Percentiles rank a stretch among this genome's conserved stretches.
These are phyloP conservation scores for Amauroascus niger DNA, from an alignment of 2,329 filamentous ascomycete species.

Conservation along the genomic window DNA sequence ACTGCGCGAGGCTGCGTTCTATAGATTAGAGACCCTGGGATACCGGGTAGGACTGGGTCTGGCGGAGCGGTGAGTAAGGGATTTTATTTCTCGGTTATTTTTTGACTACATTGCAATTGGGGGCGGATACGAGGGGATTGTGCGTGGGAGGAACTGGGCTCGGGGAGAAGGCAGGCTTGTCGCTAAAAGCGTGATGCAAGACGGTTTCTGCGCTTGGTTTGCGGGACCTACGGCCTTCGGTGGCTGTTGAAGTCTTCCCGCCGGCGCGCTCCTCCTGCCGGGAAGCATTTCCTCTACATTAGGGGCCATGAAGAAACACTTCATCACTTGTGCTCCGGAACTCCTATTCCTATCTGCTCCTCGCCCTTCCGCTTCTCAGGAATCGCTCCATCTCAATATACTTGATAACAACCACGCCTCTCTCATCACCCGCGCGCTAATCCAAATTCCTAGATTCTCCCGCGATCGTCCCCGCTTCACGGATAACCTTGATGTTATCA, in stretches of 20 bases:
- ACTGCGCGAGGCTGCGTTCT: slow-evolving; percentile 74
- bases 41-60: slow-evolving; percentile 89
- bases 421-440: neutral
- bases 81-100: neutral
- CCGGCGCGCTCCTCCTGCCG: no score
- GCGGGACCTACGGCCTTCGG: no score
- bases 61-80: slow-evolving; percentile 60
- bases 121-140: no score
- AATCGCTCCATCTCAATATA: neutral
- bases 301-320: no score
- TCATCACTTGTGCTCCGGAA: no score
- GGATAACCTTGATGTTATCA: slow-evolving; percentile 90
- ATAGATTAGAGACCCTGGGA: slow-evolving; percentile 70
- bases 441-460: slow-evolving; percentile 29
- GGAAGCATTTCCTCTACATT: no score
- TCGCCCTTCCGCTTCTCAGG: neutral
- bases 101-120: neutral
- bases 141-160: no score
- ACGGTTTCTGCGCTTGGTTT: no score
- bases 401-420: no score
- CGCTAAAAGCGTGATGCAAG: no score
- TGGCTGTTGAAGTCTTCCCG: no score
- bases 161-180: no score
- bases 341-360: neutral
- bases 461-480: slow-evolving; percentile 73